phyloP scores from a whole-genome alignment of 176 grass and related monocot genomes.

The Poa pratensis region DNA sequence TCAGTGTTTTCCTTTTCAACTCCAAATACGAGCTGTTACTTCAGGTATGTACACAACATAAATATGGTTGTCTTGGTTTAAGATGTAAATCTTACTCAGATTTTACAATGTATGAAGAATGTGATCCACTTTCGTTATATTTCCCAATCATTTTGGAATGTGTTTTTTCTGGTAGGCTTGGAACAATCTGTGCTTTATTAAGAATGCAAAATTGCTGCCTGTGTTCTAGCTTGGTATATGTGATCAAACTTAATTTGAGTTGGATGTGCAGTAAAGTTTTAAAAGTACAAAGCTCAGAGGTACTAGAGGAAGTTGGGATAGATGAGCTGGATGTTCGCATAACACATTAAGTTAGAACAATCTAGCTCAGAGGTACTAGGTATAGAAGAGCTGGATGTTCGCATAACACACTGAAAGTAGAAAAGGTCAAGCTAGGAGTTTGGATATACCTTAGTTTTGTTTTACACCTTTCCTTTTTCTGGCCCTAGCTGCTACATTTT shows the following conservation, averaged over 20 bases:
- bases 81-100: neutral
- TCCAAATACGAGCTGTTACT: conserved; percentile 87
- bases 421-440: neutral
- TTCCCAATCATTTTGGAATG: neutral
- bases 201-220: neutral
- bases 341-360: neutral
- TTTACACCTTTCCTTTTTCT: neutral
- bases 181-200: neutral
- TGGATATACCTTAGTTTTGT: neutral
- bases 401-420: neutral
- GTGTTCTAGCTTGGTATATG: neutral
- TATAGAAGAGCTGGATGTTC: neutral
- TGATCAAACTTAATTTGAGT: neutral
- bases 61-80: neutral
- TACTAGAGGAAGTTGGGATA: neutral
- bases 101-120: conserved; percentile 15
- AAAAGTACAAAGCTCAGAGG: neutral
- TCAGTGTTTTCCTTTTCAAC: conserved; percentile 94
- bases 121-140: neutral
- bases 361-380: conserved; percentile 3
- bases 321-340: neutral
- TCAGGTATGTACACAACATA: conserved; percentile 52
- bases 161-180: neutral
- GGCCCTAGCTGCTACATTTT: neutral
- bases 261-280: neutral